Percentiles rank a stretch among this genome's conserved stretches.
These are phyloP conservation scores for Hydrangea macrophylla DNA, from an alignment of 148 eudicot species.

Conservation along the genomic window DNA sequence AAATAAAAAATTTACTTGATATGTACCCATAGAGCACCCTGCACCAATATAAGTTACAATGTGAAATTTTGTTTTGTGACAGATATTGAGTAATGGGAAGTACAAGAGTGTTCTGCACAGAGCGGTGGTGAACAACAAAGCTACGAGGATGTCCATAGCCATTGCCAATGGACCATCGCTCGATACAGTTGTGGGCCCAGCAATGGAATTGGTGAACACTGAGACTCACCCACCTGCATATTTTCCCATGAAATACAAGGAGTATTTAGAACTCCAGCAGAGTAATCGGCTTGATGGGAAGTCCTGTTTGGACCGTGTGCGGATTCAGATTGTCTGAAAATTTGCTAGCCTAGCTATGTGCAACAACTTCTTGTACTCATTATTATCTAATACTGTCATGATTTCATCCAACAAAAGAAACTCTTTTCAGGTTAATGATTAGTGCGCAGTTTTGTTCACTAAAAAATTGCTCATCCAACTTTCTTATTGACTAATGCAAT, in stretches of 20 bases:
- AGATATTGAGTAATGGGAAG: conserved; percentile 22
- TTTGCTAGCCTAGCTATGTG: too few relatives aligned
- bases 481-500: too few relatives aligned
- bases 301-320: conserved; percentile 11
- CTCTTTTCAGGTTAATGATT: too few relatives aligned
- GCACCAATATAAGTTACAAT: too few relatives aligned
- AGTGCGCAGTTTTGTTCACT: too few relatives aligned
- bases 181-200: conserved; percentile 17
- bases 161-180: conserved; percentile 15
- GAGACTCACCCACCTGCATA: not conserved
- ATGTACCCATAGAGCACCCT: not conserved
- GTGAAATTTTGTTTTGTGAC: too few relatives aligned
- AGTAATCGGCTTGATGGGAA: conserved; percentile 14
- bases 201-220: conserved; percentile 5
- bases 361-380: too few relatives aligned
- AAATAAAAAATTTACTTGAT: too few relatives aligned
- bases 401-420: too few relatives aligned
- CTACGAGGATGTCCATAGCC: conserved; percentile 12
- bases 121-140: conserved; percentile 14
- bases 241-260: conserved; percentile 17
- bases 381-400: too few relatives aligned
- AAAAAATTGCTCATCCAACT: too few relatives aligned
- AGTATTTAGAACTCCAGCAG: conserved; percentile 14
- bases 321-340: not conserved
- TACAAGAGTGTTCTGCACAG: conserved; percentile 18